Base-by-base conservation (phyloP, 2,329 filamentous ascomycete species). In the Stachybotrys chartarum region DNA sequence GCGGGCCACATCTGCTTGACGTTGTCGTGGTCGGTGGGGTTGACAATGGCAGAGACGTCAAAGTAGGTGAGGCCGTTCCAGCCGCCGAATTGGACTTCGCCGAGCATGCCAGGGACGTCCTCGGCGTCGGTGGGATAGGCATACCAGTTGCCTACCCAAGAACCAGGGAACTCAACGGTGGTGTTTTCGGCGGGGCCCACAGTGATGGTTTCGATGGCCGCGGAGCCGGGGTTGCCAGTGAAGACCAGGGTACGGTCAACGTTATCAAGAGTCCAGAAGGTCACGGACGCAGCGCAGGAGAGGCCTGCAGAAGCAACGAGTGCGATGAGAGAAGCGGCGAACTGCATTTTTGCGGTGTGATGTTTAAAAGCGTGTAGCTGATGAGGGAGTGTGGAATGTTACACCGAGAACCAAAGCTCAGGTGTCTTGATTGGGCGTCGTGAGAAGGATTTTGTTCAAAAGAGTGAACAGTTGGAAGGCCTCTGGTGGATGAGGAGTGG, bases 1-100 rank as follows among this genome's bases (percentile, higher is more conserved):
- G 65, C 66, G 31, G 80, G 80, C 70, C 70, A 82, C 67, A 83
- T 75, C 70, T 77, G 69, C 75, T 83, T 81, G 63, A 84, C 74
- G 61, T 78, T 78, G 59, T 76, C 56, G 60, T 69, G 62, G 67
- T 83, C 81, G 45, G 64, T 64, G 52, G 78, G 68, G 67, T 79
- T 70, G 62, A 82, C 78, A 59, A 84, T 83, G 66, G 80, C 80
- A 11, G 79, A 82, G 58, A 84, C 79, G 59, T 84, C 81, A 56
- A 80, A 84, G 75, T 76, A 84, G 56, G 76, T 81, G 56, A 72
- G 58, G 59, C 71, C 78, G 53, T 66, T 63, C 68, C 68, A 80
- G 64, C 75, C 78, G 54, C 76, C 70, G 64, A 79, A 80, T 59
- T 70, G 69, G 55, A 79, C 71, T 72, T 80, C 78, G 54, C 77